A percentile compares a stretch with the other conserved stretches of the same genome.
Evolutionary conservation across 345 rosid genomes (phyloP).

Genomic region (Rubroshorea leprosula): DNA sequence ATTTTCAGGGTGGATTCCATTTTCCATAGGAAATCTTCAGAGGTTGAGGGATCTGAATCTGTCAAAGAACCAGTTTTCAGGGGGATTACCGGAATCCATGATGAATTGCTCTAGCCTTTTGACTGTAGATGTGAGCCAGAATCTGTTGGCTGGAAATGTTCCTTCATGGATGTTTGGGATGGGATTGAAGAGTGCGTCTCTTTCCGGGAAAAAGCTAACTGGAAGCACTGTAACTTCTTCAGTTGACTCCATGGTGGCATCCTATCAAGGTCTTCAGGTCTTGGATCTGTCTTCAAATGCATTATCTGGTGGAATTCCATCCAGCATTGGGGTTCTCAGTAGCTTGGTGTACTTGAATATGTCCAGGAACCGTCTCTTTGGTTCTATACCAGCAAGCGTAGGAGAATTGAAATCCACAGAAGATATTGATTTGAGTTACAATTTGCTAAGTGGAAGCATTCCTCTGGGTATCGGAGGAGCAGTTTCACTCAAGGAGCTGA

Average conservation of each 20-base stretch:
- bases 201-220: slow-evolving; percentile 30
- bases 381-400: slow-evolving; percentile 52
- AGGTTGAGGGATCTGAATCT: slow-evolving; percentile 58
- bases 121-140: slow-evolving; percentile 67
- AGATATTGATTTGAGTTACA: slow-evolving; percentile 65
- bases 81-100: slow-evolving; percentile 58
- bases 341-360: slow-evolving; percentile 57
- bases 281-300: slow-evolving; percentile 74
- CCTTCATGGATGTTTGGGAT: slow-evolving; percentile 50
- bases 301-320: slow-evolving; percentile 61
- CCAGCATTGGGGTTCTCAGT: slow-evolving; percentile 42
- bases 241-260: slow-evolving; percentile 13
- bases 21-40: slow-evolving; percentile 57
- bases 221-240: slow-evolving; percentile 23
- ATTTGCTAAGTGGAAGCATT: slow-evolving; percentile 62
- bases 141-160: slow-evolving; percentile 54
- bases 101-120: slow-evolving; percentile 48
- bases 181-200: slow-evolving; percentile 25
- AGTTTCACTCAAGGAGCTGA: slow-evolving; percentile 45
- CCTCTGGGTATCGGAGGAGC: slow-evolving; percentile 71
- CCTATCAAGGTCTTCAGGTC: slow-evolving; percentile 36
- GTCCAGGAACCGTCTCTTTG: slow-evolving; percentile 59
- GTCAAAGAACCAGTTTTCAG: slow-evolving; percentile 52
- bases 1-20: slow-evolving; percentile 52
- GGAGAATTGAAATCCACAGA: slow-evolving; percentile 41